phyloP scores from a whole-genome alignment of 1,139 yeast species.

The Candida freyschussii region DNA sequence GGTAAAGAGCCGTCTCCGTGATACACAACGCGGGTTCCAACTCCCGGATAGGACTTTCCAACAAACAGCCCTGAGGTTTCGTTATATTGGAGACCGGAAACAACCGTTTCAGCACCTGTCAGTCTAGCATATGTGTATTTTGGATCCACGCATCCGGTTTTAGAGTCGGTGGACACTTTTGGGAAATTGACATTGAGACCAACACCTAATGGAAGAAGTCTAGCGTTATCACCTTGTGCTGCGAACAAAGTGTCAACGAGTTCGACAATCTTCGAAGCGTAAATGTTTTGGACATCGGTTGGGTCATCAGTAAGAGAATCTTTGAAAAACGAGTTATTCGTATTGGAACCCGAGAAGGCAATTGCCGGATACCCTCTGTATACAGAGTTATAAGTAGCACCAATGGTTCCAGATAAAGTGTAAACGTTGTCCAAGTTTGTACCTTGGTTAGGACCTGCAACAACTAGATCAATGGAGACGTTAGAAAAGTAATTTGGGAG shows the following conservation, averaged over 20 bases:
- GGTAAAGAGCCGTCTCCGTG: slow-evolving; percentile 22
- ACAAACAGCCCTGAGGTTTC: slow-evolving; percentile 16
- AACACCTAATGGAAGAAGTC: slow-evolving; percentile 39
- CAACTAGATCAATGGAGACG: slow-evolving; percentile 37
- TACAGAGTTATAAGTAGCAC: slow-evolving; percentile 38
- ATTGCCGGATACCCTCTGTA: slow-evolving; percentile 41
- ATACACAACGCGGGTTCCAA: slow-evolving; percentile 13
- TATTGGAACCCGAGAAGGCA: slow-evolving; percentile 36
- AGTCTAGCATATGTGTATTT: slow-evolving; percentile 37
- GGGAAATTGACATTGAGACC: slow-evolving; percentile 49
- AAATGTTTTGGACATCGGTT: slow-evolving; percentile 37
- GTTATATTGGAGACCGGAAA: slow-evolving; percentile 16
- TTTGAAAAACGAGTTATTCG: slow-evolving; percentile 40
- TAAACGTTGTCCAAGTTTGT: slow-evolving; percentile 36
- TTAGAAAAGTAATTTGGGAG: slow-evolving; percentile 34
- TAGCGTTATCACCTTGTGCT: slow-evolving; percentile 28
- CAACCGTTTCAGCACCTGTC: slow-evolving; percentile 33
- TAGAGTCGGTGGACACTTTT: slow-evolving; percentile 34
- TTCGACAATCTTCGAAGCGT: slow-evolving; percentile 36
- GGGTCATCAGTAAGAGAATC: slow-evolving; percentile 37
- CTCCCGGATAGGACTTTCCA: slow-evolving; percentile 7
- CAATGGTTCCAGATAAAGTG: slow-evolving; percentile 42
- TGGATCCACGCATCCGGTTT: slow-evolving; percentile 36
- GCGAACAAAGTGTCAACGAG: slow-evolving; percentile 37
- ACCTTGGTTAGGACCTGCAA: slow-evolving; percentile 46